Evolutionary conservation across 2,329 filamentous ascomycete species (phyloP).

Genomic region (Colletotrichum plurivorum): DNA sequence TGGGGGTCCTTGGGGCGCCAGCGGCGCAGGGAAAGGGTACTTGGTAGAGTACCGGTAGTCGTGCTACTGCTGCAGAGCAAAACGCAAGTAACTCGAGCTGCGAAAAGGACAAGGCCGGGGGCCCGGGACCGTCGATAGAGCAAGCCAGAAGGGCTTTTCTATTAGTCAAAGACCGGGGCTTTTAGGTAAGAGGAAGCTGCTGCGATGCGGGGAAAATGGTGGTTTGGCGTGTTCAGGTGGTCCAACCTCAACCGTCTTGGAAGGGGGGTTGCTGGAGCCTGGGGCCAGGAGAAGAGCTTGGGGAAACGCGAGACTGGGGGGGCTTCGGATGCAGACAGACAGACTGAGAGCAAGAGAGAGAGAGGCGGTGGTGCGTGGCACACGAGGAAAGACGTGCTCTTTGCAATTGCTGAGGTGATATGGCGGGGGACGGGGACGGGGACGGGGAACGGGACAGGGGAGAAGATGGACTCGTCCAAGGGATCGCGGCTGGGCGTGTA

Average conservation of each 20-base stretch:
- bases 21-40: not conserved
- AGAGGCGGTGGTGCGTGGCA: constrained; percentile 45
- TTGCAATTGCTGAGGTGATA: constrained; percentile 41
- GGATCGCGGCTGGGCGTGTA: constrained; percentile 27
- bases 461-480: constrained; percentile 15
- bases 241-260: constrained; percentile 40
- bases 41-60: not conserved
- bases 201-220: constrained; percentile 58
- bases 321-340: constrained; percentile 11
- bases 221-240: constrained; percentile 40
- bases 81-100: constrained; percentile 14
- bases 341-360: no score
- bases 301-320: constrained; percentile 11
- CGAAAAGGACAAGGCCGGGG: constrained; percentile 38
- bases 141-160: constrained; percentile 51
- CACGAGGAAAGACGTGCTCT: constrained; percentile 40
- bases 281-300: constrained; percentile 32
- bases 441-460: constrained; percentile 22
- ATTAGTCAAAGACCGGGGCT: constrained; percentile 61
- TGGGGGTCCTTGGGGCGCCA: not conserved
- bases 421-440: constrained; percentile 8
- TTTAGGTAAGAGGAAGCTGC: constrained; percentile 63
- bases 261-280: constrained; percentile 41
- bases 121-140: constrained; percentile 26
- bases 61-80: constrained; percentile 18